Percentiles rank a stretch among this genome's conserved stretches.
phyloP scores from a whole-genome alignment of 129 eudicot species.

The Chrysanthemum makinoi region DNA sequence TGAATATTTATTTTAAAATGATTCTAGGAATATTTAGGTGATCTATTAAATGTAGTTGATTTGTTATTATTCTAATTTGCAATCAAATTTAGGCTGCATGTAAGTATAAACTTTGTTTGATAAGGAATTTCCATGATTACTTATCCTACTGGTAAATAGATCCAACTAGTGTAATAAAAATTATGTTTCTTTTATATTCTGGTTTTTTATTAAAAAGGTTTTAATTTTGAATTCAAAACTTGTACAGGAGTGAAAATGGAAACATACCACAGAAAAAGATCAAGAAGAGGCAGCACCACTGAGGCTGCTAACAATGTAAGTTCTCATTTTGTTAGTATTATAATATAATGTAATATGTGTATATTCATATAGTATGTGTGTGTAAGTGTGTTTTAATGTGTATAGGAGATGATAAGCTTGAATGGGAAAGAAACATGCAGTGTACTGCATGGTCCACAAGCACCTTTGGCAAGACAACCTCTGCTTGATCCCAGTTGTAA shows the following conservation, averaged over 20 bases:
- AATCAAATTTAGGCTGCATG: too few species aligned
- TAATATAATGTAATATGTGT: neutral
- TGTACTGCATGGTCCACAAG: conserved; percentile 35
- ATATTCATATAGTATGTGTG: conserved; percentile 14
- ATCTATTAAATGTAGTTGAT: too few species aligned
- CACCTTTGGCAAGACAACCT: conserved; percentile 38
- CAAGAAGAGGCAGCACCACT: conserved; percentile 21
- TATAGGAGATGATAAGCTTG: conserved; percentile 41
- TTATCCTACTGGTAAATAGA: too few species aligned
- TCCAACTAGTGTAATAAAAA: too few species aligned
- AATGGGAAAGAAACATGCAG: conserved; percentile 38
- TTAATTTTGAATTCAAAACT: neutral
- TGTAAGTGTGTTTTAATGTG: conserved; percentile 8
- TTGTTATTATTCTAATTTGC: too few species aligned
- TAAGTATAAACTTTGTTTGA: too few species aligned
- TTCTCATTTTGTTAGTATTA: conserved; percentile 18
- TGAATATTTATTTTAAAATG: too few species aligned
- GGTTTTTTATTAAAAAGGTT: too few species aligned
- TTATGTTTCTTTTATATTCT: too few species aligned
- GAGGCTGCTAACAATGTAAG: conserved; percentile 27
- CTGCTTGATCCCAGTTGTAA: conserved; percentile 37
- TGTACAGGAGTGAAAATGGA: conserved; percentile 38
- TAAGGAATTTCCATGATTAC: too few species aligned
- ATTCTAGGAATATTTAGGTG: too few species aligned
- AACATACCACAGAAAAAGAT: conserved; percentile 41